phyloP scores from a whole-genome alignment of 768 basidiomycete genomes.

The Suillus weaverae region DNA sequence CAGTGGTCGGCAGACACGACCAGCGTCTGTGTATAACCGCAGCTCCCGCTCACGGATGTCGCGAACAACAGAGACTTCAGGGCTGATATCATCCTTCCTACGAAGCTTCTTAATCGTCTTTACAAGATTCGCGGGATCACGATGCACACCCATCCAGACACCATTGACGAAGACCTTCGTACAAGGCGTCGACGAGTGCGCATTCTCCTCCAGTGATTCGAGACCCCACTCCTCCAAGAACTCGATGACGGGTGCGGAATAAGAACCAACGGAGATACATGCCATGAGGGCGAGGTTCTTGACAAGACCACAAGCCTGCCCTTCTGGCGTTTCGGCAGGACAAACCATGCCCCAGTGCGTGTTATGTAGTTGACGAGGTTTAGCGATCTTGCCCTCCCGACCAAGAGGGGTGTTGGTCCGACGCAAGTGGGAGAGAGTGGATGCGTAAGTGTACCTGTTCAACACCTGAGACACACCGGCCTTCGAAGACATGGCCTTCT shows the following conservation, averaged over 20 bases:
- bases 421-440: slow-evolving; percentile 95
- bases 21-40: slow-evolving; percentile 93
- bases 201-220: slow-evolving; percentile 92
- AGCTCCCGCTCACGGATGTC: slow-evolving; percentile 97
- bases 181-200: slow-evolving; percentile 74
- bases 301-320: slow-evolving; percentile 98
- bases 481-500: slow-evolving; percentile 96
- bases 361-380: slow-evolving; percentile 98
- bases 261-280: slow-evolving; percentile 96
- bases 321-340: slow-evolving; percentile 99
- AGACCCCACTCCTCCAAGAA: slow-evolving; percentile 99
- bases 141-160: slow-evolving; percentile 99
- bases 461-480: slow-evolving; percentile 99
- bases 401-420: slow-evolving; percentile 98
- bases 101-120: slow-evolving; percentile 91
- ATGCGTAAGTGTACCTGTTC: slow-evolving; percentile 98
- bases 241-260: slow-evolving; percentile 94
- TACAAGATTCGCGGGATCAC: slow-evolving; percentile 89
- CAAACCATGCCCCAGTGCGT: slow-evolving; percentile 99
- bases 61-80: slow-evolving; percentile 95
- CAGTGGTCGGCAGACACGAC: slow-evolving; percentile 93
- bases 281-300: slow-evolving; percentile 98
- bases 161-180: slow-evolving; percentile 99
- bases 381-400: slow-evolving; percentile 98
- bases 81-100: slow-evolving; percentile 91